Base-by-base conservation (phyloP, 768 basidiomycete species). In the Tricholoma bakamatsutake region DNA sequence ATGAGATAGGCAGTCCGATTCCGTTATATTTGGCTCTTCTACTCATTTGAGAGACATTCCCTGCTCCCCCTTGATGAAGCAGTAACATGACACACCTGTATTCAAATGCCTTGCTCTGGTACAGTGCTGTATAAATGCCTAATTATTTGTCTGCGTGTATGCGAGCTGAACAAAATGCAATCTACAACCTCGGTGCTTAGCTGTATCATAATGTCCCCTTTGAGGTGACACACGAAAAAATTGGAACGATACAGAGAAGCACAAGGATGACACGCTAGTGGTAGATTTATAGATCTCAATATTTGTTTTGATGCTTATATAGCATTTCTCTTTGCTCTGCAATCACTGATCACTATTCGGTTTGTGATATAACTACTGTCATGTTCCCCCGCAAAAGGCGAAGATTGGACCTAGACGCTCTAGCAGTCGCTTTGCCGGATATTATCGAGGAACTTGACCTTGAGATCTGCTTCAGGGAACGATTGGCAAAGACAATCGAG, bases 201-300 rank as follows among this genome's bases (percentile, higher is more conserved):
- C 3, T 17, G 58, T 21, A 18, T 8, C 15, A 1, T 37, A 55
- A 2, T 82, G 84, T 85, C 84, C 86, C 85, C 85, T 88, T 87
- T 84, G 85, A 85, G 85, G 89, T 87, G 87, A 85, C 89, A 89
- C 87, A 90, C 84, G 87, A 88, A 89, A 93, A 93, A 91, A 89
- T 93, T 93, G 92, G 90, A 94, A 93, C 91, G 89, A 94, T 95
- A 94, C 93, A 93, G 93, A 96, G 93, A 95, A 95, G 93, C 94
- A 96, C 93, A 97, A 96, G 94, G 93, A 96, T 95, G 93, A 94
- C 93, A 95, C 90, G 89, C 88, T 91, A 88, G 86, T 87, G 85
- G 86, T 86, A 87, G 77, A 77, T 54, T 70, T 70, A 71, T 67
- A 69, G 69, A 60, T 71, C 67, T 71, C 71, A 71, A 72, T 71